A percentile compares a stretch with the other conserved stretches of the same genome.
These are phyloP conservation scores for Yamadazyma membranifaciens DNA, from an alignment of 1,139 yeast genomes.

Conservation along the genomic window DNA sequence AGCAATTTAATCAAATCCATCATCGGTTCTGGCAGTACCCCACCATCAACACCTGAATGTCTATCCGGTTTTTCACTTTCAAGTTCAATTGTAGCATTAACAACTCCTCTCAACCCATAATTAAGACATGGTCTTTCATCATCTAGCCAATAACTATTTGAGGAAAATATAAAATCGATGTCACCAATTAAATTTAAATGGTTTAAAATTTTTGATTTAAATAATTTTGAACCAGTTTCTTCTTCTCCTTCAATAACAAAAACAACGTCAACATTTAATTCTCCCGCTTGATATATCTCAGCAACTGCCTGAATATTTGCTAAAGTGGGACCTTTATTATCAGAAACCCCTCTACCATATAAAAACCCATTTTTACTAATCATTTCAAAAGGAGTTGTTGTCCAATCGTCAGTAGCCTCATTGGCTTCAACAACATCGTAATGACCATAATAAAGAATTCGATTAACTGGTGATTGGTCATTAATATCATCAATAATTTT, in stretches of 20 bases:
- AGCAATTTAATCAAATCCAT: constrained; percentile 77
- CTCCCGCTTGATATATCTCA: constrained; percentile 52
- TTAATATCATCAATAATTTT: not conserved
- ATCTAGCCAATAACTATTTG: constrained; percentile 94
- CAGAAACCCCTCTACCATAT: constrained; percentile 91
- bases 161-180: constrained; percentile 85
- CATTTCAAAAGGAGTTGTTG: constrained; percentile 72
- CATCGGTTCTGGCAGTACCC: constrained; percentile 84
- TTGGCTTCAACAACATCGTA: constrained; percentile 82
- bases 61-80: constrained; percentile 78
- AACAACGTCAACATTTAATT: constrained; percentile 69
- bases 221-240: constrained; percentile 89
- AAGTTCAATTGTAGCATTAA: constrained; percentile 73
- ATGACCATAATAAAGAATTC: constrained; percentile 89
- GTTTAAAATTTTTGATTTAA: constrained; percentile 59
- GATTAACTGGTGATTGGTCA: constrained; percentile 12
- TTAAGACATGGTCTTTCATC: constrained; percentile 86
- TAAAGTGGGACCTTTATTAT: constrained; percentile 91
- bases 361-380: constrained; percentile 81
- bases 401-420: constrained; percentile 59
- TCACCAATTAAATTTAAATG: constrained; percentile 56
- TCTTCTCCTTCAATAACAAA: constrained; percentile 94
- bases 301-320: constrained; percentile 90
- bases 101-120: constrained; percentile 90
- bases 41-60: constrained; percentile 97